Conservation (phyloP, 352 stramenopile genomes). For the Globisporangium polare region DNA sequence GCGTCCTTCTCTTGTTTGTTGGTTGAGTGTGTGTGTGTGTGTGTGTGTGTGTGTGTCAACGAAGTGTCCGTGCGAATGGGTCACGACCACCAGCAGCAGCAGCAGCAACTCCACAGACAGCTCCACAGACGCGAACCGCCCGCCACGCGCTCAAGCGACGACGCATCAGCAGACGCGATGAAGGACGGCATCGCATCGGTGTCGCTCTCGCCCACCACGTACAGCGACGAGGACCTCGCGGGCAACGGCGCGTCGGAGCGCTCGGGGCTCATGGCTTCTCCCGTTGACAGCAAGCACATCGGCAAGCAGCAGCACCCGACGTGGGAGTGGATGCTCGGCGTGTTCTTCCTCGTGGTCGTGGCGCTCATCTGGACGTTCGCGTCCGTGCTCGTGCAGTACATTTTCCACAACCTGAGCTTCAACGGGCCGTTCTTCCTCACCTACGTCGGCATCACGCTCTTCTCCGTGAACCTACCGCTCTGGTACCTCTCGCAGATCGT, state of each 20-base stretch:
- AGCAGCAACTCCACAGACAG: background rate
- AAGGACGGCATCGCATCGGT: conserved; percentile 9
- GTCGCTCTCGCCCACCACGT: conserved; percentile 3
- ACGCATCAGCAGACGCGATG: background rate
- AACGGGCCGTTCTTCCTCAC: conserved; percentile 87
- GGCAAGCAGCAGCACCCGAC: conserved; percentile 26
- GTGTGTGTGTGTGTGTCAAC: conserved; percentile 3
- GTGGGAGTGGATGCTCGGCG: conserved; percentile 67
- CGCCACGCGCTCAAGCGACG: background rate
- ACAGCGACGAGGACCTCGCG: conserved; percentile 1
- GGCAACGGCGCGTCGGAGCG: conserved; percentile 21
- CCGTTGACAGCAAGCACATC: conserved; percentile 1
- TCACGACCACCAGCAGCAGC: conserved; percentile 5
- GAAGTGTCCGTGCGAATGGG: conserved; percentile 9
- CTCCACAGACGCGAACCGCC: conserved; percentile 8
- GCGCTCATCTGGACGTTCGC: conserved; percentile 83
- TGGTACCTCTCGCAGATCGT: conserved; percentile 63
- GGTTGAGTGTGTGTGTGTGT: conserved; percentile 2
- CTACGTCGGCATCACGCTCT: conserved; percentile 85
- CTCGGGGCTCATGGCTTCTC: conserved; percentile 20
- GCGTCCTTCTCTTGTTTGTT: background rate
- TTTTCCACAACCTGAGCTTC: conserved; percentile 86
- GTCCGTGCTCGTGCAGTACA: conserved; percentile 86
- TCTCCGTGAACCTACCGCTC: conserved; percentile 79
- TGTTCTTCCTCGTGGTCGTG: conserved; percentile 70